Evolutionary conservation across 1,139 yeast genomes (phyloP).

Genomic region (Candida dubliniensis): DNA sequence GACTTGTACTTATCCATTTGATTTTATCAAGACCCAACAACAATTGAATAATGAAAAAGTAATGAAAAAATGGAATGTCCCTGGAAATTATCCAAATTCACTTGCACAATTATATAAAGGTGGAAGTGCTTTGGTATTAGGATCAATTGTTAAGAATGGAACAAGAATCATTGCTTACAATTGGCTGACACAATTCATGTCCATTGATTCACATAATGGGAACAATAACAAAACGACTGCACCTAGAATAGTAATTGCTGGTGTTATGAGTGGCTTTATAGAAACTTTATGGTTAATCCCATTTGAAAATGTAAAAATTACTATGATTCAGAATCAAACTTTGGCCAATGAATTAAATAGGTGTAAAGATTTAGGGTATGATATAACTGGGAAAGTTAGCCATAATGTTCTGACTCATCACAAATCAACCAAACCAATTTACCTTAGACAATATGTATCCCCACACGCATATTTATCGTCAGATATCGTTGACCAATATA

Average conservation of each 20-base stretch:
- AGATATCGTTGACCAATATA: conserved; percentile 33
- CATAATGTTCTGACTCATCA: conserved; percentile 19
- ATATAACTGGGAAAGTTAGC: conserved; percentile 26
- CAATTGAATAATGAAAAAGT: conserved; percentile 51
- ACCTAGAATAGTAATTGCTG: conserved; percentile 78
- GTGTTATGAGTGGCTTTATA: conserved; percentile 76
- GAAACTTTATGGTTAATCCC: conserved; percentile 88
- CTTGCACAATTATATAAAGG: conserved; percentile 63
- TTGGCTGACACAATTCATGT: conserved; percentile 75
- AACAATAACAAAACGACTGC: conserved; percentile 54
- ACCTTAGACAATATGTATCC: conserved; percentile 40
- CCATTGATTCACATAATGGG: conserved; percentile 42
- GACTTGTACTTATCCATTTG: conserved; percentile 78
- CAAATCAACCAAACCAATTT: conserved; percentile 25
- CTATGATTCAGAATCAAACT: conserved; percentile 73
- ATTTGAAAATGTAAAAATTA: conserved; percentile 82
- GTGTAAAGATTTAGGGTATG: conserved; percentile 19
- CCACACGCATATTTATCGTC: conserved; percentile 46
- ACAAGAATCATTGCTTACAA: conserved; percentile 76
- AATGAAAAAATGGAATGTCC: conserved; percentile 37
- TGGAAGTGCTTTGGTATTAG: conserved; percentile 74
- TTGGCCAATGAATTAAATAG: conserved; percentile 36
- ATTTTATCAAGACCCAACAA: conserved; percentile 72
- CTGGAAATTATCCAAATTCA: conserved; percentile 40
- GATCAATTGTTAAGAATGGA: conserved; percentile 70